Evolutionary conservation across 352 stramenopile genomes (phyloP), one percentile per base, ranked within the genome.

Genomic region (Aphanomyces invadans): DNA sequence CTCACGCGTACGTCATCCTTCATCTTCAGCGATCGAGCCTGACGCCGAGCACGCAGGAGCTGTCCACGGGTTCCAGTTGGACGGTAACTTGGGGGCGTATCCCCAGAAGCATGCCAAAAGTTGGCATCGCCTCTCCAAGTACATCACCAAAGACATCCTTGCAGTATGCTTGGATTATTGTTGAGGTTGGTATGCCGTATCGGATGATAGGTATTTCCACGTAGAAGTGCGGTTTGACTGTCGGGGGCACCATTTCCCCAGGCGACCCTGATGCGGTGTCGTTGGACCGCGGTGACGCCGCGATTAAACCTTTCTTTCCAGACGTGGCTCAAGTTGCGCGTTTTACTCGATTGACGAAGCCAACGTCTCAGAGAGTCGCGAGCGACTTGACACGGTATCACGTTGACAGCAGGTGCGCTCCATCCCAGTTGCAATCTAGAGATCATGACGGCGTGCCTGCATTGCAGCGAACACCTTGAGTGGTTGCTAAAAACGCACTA

Each of bases 21-120:
- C 48, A 31, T 15, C 38, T 49, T 59, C 4, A 3, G 51, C 10
- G 19, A 28, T 68, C 39, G 19, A 0, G 23, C 28, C 28, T 44
- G 36, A 59, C 38, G 33, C 59, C 44, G n/a, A 33, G 42, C 39
- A 53, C 62, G 26, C 45, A 89, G 79, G 67, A 31, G 83, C 83
- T 0, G 86, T 92, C 46, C 57, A 79, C 36, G 79, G 76, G 19
- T 95, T 92, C 69, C 82, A 95, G 72, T 68, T 95, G 19, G 86
- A 95, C 51, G 81, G 80, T 42, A 81, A 83, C 12, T 72, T 95
- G 23, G 86, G 83, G 1, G 72, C 81, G 48, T 95, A 95, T 65
- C 83, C 86, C 19, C 85, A 84, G 73, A 80, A 90, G 62, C 83
- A 95, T 67, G 26, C 76, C 61, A 86, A 84, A 65, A 76, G 71